Evolutionary conservation across 352 stramenopile genomes (phyloP), one percentile per base, ranked within the genome.

Genomic region (Blastocystis sp.): DNA sequence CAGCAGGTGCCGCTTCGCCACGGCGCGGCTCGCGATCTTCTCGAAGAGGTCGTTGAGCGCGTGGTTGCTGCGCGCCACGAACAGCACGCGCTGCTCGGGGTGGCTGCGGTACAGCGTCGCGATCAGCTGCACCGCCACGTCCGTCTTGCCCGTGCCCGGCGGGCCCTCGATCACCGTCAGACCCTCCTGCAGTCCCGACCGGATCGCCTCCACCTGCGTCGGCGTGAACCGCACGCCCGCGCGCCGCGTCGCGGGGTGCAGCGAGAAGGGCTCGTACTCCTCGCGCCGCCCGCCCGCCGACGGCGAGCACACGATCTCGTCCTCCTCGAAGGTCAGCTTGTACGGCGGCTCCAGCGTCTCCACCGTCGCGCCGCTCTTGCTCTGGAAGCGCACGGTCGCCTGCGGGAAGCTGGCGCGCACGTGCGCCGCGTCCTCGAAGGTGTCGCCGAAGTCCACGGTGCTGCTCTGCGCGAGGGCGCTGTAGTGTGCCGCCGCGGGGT

Each of bases 171-270:
- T 98, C 11, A 98, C 81, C 3, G 96, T 98, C 34, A 99, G 90
- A 1, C 96, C 96, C 71, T 95, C 92, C 57, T 93, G 94, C 84
- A 97, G 91, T 19, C 95, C 95, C 42, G 92, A 94, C n/a, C 92
- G 28, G 28, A 34, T 34, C 28, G 28, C 28, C 28, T 34, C 28
- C 28, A 34, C 28, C 28, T 34, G 28, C 28, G 28, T 34, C 28
- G 28, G 28, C 28, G 28, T 34, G 28, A 34, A 34, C 28, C 28
- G 28, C 28, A 90, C 76, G 98, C 95, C 3, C 95, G 95, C 65
- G 93, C 90, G 1, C 97, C 92, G 92, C 98, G 96, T 21, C 93
- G 89, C 66, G 93, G 93, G 9, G 96, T 98, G 78, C 98, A 98
- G 19, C 93, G 92, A 40, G 97, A 89, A 9, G 90, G 78, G 89